Base-by-base conservation (phyloP, 495 filamentous ascomycete species). In the Neurospora intermedia region DNA sequence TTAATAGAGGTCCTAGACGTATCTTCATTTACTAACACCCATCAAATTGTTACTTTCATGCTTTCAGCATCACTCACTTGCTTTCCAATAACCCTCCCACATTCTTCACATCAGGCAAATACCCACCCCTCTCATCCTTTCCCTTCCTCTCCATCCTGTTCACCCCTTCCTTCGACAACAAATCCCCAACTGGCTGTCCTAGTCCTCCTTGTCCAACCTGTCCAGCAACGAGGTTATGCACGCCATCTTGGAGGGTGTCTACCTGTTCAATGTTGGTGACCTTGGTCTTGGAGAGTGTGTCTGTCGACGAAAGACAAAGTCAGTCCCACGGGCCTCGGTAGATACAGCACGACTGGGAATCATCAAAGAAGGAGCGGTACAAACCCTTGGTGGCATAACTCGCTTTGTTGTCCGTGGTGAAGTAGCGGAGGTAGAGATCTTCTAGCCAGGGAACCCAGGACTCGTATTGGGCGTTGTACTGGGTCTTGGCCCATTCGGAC, bases 371-470 rank as follows among this genome's bases (percentile, higher is more conserved):
- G 15, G 40, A 23, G 70, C 42, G 40, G 71, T 70, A 71, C 73
- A 6, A 20, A 91, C 90, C 87, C 76, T 87, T 90, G 0, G 89
- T 84, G 1, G 84, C 83, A 76, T 91, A 92, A 74, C 87, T 89
- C 1, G 89, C 84, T 81, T 92, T 91, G 81, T 92, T 93, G 75
- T 93, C 90, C 73, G 87, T 90, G 75, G 88, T 89, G 75, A 92
- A 92, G 83, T 87, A 92, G 43, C 82, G 83, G 20, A 93, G 84
- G 77, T 91, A 92, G 71, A 87, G 79, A 79, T 92, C 91, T 76
- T 93, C 91, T 43, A 92, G 84, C 90, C 91, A 93, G 6, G 91
- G 90, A 81, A 91, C 87, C 91, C 90, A 92, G 70, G 83, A 85
- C 75, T 92, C 88, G 78, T 92, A 92, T 76, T 91, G 87, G 13